Evolutionary conservation across 371 early-diverging fungal species (phyloP).

Genomic region (Umbelopsis sp.): DNA sequence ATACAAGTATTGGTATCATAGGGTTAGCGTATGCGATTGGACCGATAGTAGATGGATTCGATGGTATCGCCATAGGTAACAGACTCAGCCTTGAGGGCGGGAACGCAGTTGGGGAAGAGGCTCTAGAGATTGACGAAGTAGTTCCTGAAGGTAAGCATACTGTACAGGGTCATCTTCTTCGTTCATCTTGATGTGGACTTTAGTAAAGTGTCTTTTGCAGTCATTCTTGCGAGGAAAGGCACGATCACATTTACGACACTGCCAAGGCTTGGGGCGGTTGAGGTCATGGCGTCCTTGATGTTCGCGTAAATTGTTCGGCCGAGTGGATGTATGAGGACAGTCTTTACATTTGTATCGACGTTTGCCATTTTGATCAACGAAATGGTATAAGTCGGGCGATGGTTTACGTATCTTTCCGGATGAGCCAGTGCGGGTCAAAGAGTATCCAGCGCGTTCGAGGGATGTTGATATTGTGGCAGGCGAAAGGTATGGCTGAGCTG

Average conservation of each 20-base stretch:
- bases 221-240: slow-evolving; percentile 74
- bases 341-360: slow-evolving; percentile 33
- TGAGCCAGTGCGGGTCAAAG: background rate
- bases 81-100: too few relatives aligned
- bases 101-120: too few relatives aligned
- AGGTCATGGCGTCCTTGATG: slow-evolving; percentile 49
- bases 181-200: background rate
- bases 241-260: slow-evolving; percentile 53
- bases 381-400: background rate
- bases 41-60: too few relatives aligned
- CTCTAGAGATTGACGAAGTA: too few relatives aligned
- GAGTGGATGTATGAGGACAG: slow-evolving; percentile 41
- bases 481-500: background rate
- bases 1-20: too few relatives aligned
- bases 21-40: too few relatives aligned
- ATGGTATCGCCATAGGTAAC: too few relatives aligned
- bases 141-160: too few relatives aligned
- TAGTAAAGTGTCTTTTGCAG: slow-evolving; percentile 58
- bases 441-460: background rate
- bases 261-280: slow-evolving; percentile 39
- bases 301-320: slow-evolving; percentile 50
- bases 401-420: background rate
- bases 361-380: background rate
- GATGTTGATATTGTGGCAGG: background rate
- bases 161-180: too few relatives aligned